phyloP scores from a whole-genome alignment of 495 filamentous ascomycete genomes.

The Xylaria palmicola region DNA sequence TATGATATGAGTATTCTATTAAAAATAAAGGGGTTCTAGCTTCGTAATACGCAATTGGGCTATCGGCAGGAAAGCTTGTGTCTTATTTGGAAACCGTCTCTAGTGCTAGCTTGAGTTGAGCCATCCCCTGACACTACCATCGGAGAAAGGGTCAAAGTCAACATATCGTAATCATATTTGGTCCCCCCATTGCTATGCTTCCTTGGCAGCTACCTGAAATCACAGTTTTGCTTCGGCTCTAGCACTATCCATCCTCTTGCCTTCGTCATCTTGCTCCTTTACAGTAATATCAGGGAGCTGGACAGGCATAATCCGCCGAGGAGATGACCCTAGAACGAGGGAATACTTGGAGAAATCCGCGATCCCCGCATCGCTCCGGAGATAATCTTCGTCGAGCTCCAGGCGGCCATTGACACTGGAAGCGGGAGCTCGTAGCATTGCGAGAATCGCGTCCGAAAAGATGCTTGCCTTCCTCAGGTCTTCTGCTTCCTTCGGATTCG shows the following conservation, averaged over 20 bases:
- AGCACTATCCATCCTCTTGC: conserved; percentile 67
- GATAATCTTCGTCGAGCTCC: conserved; percentile 79
- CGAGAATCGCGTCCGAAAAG: conserved; percentile 77
- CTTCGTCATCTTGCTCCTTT: conserved; percentile 80
- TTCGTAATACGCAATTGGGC: too few relatives aligned
- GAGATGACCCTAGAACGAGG: conserved; percentile 61
- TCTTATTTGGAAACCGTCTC: too few relatives aligned
- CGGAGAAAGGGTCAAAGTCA: too few relatives aligned
- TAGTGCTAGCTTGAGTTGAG: too few relatives aligned
- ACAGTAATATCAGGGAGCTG: conserved; percentile 70
- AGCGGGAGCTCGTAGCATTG: conserved; percentile 64
- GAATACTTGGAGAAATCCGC: conserved; percentile 74
- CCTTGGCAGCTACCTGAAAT: not conserved
- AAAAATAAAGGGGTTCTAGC: too few relatives aligned
- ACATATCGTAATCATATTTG: not conserved
- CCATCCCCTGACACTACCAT: too few relatives aligned
- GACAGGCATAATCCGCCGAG: conserved; percentile 77
- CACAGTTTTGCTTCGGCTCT: conserved; percentile 22
- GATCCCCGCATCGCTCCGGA: conserved; percentile 60
- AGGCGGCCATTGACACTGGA: conserved; percentile 66
- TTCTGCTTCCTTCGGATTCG: conserved; percentile 44
- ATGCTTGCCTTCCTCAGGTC: conserved; percentile 70
- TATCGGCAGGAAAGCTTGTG: too few relatives aligned
- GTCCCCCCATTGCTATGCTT: too few relatives aligned
- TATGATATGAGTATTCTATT: too few relatives aligned